These are phyloP conservation scores for Monosporascus sp. DNA, from an alignment of 2,329 filamentous ascomycete genomes.

Conservation along the genomic window DNA sequence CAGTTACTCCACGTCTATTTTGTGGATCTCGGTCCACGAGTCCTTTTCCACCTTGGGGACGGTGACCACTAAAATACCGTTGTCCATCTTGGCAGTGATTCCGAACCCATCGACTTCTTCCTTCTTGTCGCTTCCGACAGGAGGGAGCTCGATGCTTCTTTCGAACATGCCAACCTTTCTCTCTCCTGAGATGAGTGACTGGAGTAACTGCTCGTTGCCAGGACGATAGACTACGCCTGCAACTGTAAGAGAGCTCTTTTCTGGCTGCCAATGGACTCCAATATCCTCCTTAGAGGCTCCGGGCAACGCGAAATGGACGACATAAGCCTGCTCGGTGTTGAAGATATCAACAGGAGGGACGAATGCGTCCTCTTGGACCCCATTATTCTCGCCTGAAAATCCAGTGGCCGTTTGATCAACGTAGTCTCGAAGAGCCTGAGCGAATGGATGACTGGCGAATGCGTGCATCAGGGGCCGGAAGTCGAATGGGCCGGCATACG, in stretches of 20 bases:
- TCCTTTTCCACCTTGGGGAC: constrained; percentile 68
- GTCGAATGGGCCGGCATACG: constrained; percentile 28
- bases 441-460: constrained; percentile 37
- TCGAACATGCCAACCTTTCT: constrained; percentile 71
- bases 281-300: constrained; percentile 77
- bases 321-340: constrained; percentile 58
- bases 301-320: constrained; percentile 72
- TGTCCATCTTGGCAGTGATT: constrained; percentile 73
- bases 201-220: constrained; percentile 64
- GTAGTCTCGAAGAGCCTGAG: constrained; percentile 37
- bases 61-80: constrained; percentile 72
- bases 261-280: constrained; percentile 69
- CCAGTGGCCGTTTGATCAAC: constrained; percentile 23
- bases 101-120: constrained; percentile 60
- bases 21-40: constrained; percentile 55
- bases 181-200: constrained; percentile 59
- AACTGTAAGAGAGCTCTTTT: constrained; percentile 60
- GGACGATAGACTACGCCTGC: constrained; percentile 70
- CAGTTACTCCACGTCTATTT: constrained; percentile 51
- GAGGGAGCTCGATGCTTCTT: constrained; percentile 60
- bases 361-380: constrained; percentile 40
- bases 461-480: constrained; percentile 35
- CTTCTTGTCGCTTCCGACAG: constrained; percentile 34
- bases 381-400: constrained; percentile 10
- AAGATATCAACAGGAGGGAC: constrained; percentile 71